Evolutionary conservation across 164 flowering plant species (phyloP).

Genomic region (Nymphaea thermarum): DNA sequence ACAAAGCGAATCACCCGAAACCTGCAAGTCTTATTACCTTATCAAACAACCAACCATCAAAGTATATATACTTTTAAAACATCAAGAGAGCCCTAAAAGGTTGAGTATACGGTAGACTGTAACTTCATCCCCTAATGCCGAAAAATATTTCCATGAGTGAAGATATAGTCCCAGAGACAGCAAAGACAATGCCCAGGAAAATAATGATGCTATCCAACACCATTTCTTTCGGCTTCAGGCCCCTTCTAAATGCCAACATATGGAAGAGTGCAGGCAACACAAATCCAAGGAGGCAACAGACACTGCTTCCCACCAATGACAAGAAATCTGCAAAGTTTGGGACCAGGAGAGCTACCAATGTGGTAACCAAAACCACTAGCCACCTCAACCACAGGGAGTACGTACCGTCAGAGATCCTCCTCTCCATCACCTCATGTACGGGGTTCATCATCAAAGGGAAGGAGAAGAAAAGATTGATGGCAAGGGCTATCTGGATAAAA

Average conservation of each 20-base stretch:
- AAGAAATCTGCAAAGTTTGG: constrained; percentile 90
- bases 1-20: neutral
- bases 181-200: constrained; percentile 43
- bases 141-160: constrained; percentile 40
- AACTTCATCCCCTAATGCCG: constrained; percentile 10
- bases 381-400: constrained; percentile 67
- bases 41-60: neutral
- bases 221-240: constrained; percentile 23
- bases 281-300: constrained; percentile 38
- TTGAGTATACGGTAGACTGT: neutral
- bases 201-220: constrained; percentile 28
- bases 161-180: constrained; percentile 44
- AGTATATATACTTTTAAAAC: neutral
- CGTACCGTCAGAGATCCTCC: constrained; percentile 40
- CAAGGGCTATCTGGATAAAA: constrained; percentile 64
- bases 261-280: constrained; percentile 84
- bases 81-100: neutral
- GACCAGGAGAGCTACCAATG: constrained; percentile 62
- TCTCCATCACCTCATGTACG: constrained; percentile 73
- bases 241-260: constrained; percentile 46
- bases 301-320: constrained; percentile 73
- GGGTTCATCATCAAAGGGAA: constrained; percentile 96
- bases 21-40: neutral
- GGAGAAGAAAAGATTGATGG: constrained; percentile 66
- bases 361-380: constrained; percentile 46